Evolutionary conservation across 1,284 basidiomycete genomes (phyloP).

Genomic region (Pseudozyma thailandica): DNA sequence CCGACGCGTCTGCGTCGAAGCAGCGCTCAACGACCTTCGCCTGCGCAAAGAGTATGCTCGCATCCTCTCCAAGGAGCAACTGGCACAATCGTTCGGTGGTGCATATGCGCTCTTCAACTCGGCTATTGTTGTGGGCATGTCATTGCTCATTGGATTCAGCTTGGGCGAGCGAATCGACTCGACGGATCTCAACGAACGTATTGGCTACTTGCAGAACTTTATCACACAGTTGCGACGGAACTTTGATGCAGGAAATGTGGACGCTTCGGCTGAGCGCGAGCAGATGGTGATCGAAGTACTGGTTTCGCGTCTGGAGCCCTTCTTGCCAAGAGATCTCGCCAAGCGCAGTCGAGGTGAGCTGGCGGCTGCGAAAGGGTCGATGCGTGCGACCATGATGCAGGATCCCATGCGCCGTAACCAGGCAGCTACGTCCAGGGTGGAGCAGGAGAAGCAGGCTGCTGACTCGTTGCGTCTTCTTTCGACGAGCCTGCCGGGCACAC

Average conservation of each 20-base stretch:
- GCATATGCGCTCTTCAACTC: constrained; percentile 53
- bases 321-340: constrained; percentile 33
- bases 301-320: constrained; percentile 41
- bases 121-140: constrained; percentile 50
- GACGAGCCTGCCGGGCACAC: constrained; percentile 36
- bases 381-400: constrained; percentile 43
- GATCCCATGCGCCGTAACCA: constrained; percentile 27
- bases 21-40: constrained; percentile 48
- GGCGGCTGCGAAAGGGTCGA: constrained; percentile 42
- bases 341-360: constrained; percentile 34
- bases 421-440: constrained; percentile 20
- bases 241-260: constrained; percentile 49
- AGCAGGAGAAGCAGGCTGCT: constrained; percentile 44
- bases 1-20: constrained; percentile 41
- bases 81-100: constrained; percentile 46
- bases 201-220: constrained; percentile 48
- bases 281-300: constrained; percentile 52
- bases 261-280: constrained; percentile 45
- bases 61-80: constrained; percentile 35
- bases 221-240: constrained; percentile 40
- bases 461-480: constrained; percentile 40
- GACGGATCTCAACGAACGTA: constrained; percentile 35
- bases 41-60: constrained; percentile 38
- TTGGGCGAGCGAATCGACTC: constrained; percentile 41
- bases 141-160: constrained; percentile 41